Base-by-base conservation (phyloP, 1,284 basidiomycete genomes). In the Fereydounia khargensis region DNA sequence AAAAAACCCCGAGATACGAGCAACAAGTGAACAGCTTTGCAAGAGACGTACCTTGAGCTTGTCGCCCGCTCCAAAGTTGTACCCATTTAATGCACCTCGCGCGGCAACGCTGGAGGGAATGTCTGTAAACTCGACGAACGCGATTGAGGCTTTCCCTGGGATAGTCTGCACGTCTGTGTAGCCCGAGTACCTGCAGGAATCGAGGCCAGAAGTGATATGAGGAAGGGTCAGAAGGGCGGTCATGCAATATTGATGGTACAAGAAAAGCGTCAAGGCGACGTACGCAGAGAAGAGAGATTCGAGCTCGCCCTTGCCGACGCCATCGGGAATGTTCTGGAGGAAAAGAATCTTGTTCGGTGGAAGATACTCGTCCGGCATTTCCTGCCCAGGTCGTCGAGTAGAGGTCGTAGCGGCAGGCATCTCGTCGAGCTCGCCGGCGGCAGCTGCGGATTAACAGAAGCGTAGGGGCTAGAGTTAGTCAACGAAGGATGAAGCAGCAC, bases 311-410 rank as follows among this genome's bases (percentile, higher is more conserved):
- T 60, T 57, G 31, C 55, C 52, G 2, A 67, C 59, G 13, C 44
- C 42, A 0, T 52, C 52, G 3, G 73, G 72, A 17, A 75, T 57
- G 25, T 69, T 66, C 79, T 99, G 94, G 60, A 98, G 77, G 82
- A 99, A 99, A 45, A 99, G 83, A 78, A 97, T 94, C 77, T 91
- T 91, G 86, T 99, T 98, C 23, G 94, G 94, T 4, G 95, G 95
- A 7, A 98, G 83, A 78, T 98, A 98, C 78, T 98, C 94, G 86
- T 99, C 94, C 23, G 95, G 92, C 88, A 97, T 86, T 39, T 66
- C 52, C 17, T 61, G 58, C 18, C 51, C 52, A 33, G 44, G 32
- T 33, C 45, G 54, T 39, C 31, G 21, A 21, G 59, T 36, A 21
- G 56, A 36, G 34, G 27, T 31, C 19, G 31, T 18, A 17, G 28